Evolutionary conservation across 441 rosid species (phyloP), one percentile per base, ranked within the genome.

Genomic region (Croton laevigatus): DNA sequence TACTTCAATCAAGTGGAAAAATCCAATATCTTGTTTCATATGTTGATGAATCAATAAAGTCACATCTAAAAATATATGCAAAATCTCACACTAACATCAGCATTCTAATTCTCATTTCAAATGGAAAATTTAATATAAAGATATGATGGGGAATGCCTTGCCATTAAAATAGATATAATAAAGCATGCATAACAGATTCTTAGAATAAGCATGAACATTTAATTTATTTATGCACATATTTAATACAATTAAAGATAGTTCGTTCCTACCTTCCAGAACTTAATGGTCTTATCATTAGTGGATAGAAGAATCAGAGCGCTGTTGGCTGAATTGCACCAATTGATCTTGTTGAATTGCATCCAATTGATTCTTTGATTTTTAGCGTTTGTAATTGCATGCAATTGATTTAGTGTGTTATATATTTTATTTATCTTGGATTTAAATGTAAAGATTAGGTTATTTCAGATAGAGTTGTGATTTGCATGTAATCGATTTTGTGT

Each of bases 311-410:
- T 92, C 72, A 89, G 84, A n/a, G 96, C 91, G 32, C 97, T 86
- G 68, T 87, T 92, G 8, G 93, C 93, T 32, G 90, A 79, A 78
- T 90, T 94, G 79, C 98, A 94, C 99, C 99, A 94, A 76, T 89
- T 91, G 70, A 95, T 92, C 76, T 95, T 91, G 90, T 92, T 92
- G 69, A 92, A n/a, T n/a, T n/a, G n/a, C n/a, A n/a, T n/a, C n/a
- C n/a, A n/a, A n/a, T n/a, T n/a, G n/a, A n/a, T n/a, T n/a, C n/a
- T n/a, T n/a, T n/a, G n/a, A n/a, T n/a, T n/a, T n/a, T n/a, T n/a
- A n/a, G n/a, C n/a, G n/a, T n/a, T n/a, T n/a, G n/a, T n/a, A n/a
- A n/a, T n/a, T n/a, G n/a, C n/a, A n/a, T n/a, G n/a, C n/a, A n/a
- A n/a, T n/a, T n/a, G n/a, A n/a, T n/a, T n/a, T n/a, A n/a, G n/a